Percentiles rank a stretch among this genome's conserved stretches.
Evolutionary conservation across 371 early-diverging fungal species (phyloP).

Genomic region (Quaeritorhiza haematococci): DNA sequence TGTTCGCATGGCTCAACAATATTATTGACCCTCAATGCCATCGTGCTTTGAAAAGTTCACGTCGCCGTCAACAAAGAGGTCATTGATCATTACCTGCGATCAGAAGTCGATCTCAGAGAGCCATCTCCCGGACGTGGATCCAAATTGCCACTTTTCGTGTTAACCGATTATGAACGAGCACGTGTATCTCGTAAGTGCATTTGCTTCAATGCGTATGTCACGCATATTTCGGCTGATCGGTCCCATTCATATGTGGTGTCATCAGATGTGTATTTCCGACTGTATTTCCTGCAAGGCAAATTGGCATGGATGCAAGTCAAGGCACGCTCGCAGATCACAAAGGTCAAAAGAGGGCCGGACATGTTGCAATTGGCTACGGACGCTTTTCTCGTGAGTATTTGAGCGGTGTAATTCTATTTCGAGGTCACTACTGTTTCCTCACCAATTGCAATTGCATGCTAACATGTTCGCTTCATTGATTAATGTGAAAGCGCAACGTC

Average conservation of each 20-base stretch:
- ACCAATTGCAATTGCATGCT: conserved; percentile 1
- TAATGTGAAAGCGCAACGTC: no score
- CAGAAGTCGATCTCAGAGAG: conserved; percentile 14
- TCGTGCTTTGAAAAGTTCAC: no score
- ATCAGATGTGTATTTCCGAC: conserved; percentile 31
- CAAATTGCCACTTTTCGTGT: conserved; percentile 15
- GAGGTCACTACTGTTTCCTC: not conserved
- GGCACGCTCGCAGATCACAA: conserved; percentile 35
- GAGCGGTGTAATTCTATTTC: not conserved
- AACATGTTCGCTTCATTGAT: conserved; percentile 17
- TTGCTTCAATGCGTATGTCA: not conserved
- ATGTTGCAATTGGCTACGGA: conserved; percentile 58
- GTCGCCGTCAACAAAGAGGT: not conserved
- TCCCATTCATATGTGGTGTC: not conserved
- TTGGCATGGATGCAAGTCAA: conserved; percentile 51
- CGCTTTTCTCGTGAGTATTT: conserved; percentile 46
- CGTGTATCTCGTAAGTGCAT: conserved; percentile 7
- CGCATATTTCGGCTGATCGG: conserved; percentile 28
- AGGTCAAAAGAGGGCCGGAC: conserved; percentile 44
- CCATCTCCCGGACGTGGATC: conserved; percentile 6
- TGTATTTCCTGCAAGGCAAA: conserved; percentile 62
- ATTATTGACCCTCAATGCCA: no score
- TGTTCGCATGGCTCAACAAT: no score
- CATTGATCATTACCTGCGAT: conserved; percentile 1
- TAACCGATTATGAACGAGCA: conserved; percentile 24